Evolutionary conservation across 2,329 filamentous ascomycete genomes (phyloP), one percentile per base, ranked within the genome.

Genomic region (Pseudogymnoascus sp.): DNA sequence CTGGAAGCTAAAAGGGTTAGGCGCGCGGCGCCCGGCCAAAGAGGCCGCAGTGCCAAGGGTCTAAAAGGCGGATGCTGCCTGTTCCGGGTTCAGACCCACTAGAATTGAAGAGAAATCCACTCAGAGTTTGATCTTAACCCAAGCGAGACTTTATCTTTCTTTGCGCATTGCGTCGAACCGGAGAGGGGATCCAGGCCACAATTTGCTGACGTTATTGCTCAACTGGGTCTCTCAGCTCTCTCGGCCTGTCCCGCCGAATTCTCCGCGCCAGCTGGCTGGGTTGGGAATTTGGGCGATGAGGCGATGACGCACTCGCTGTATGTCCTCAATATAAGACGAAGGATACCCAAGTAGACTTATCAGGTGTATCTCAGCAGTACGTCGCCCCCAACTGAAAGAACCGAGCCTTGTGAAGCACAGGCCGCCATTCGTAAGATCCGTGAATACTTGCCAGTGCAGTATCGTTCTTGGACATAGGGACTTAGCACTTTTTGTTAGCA

Each of bases 41-140:
- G 50, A 56, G n/a, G 33, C 50, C 2, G 10, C 22, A 11, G 28
- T 22, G 28, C 50, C 50, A 56, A 56, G 26, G 28, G 16, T 56
- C 50, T 56, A 56, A 56, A 56, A 33, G 16, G 50, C 50, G 50
- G 50, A 56, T 56, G 50, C 28, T 56, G 50, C 28, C 28, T 33
- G 50, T 56, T 33, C 50, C 50, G 50, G 28, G n/a, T 22, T 28
- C n/a, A 5, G n/a, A 56, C 7, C 50, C 50, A 56, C 50, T n/a
- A 12, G 19, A 56, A 22, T 19, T 56, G 26, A 33, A 31, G 46
- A 56, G 26, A 33, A 56, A 31, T 33, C 46, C 46, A 56, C 26
- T 31, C 46, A 56, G 26, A 56, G 26, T 56, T 56, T 56, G 46
- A 56, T 33, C n/a, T 7, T 24, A 19, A 19, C n/a, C 26, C n/a